Conservation (phyloP, 2,329 filamentous ascomycete genomes). For the Cladosporium sp. region DNA sequence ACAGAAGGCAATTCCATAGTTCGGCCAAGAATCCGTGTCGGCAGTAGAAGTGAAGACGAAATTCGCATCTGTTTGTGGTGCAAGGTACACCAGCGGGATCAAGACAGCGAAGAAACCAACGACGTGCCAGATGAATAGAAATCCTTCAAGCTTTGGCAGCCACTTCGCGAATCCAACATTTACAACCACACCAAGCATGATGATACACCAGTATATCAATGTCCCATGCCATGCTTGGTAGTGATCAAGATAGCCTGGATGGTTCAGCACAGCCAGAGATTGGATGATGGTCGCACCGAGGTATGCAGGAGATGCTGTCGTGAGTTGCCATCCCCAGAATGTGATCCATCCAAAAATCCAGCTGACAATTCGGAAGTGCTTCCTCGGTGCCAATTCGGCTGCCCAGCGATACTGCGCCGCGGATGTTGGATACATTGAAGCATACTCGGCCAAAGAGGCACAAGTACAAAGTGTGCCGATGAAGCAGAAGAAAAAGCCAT, state of each 20-base stretch:
- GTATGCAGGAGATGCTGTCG: conserved; percentile 2
- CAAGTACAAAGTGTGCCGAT: not conserved
- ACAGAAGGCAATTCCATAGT: conserved; percentile 7
- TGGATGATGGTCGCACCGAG: conserved; percentile 15
- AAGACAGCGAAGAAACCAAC: conserved; percentile 5
- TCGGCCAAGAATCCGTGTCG: not conserved
- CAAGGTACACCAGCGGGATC: conserved; percentile 12
- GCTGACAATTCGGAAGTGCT: conserved; percentile 38
- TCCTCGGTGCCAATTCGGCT: conserved; percentile 39
- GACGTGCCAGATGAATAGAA: conserved; percentile 2
- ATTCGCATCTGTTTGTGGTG: not conserved
- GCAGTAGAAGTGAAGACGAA: not conserved
- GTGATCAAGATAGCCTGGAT: conserved; percentile 15
- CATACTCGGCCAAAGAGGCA: not conserved
- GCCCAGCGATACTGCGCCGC: conserved; percentile 39
- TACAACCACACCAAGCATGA: conserved; percentile 4
- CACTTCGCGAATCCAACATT: conserved; percentile 2
- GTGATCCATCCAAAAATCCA: conserved; percentile 45
- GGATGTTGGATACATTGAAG: conserved; percentile 42
- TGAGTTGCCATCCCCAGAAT: conserved; percentile 30
- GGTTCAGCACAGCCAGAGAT: conserved; percentile 28
- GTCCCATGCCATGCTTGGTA: conserved; percentile 9
- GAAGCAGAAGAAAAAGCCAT: not conserved
- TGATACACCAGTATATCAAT: conserved; percentile 4
- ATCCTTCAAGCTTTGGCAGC: conserved; percentile 32